These are phyloP conservation scores for Kernera saxatilis DNA, from an alignment of 345 rosid species.

Conservation along the genomic window DNA sequence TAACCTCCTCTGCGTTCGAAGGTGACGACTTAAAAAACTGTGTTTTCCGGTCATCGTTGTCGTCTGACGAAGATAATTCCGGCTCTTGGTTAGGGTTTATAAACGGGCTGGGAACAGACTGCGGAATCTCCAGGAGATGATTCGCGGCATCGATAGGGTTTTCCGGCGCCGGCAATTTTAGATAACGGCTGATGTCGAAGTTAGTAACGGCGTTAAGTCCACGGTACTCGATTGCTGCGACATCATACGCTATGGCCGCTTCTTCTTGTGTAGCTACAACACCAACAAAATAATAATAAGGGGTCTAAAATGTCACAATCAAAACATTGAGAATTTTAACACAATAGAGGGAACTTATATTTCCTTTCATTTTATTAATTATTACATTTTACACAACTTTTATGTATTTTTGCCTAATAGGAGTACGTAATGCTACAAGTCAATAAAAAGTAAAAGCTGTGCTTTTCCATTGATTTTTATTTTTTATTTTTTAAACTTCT, in stretches of 20 bases:
- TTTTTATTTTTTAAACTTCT: neutral
- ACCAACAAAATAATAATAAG: neutral
- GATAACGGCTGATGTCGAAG: conserved; percentile 83
- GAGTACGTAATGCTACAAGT: neutral
- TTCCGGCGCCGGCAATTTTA: conserved; percentile 12
- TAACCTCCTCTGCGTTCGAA: conserved; percentile 65
- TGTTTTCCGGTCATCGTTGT: conserved; percentile 23
- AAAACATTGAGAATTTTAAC: neutral
- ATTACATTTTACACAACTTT: neutral
- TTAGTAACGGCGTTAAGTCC: conserved; percentile 92
- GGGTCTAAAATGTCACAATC: conserved; percentile 8
- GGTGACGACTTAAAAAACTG: conserved; percentile 14
- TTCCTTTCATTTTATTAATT: neutral
- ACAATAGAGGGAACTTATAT: neutral
- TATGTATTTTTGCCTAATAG: neutral
- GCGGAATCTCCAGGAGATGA: neutral
- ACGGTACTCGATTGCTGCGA: conserved; percentile 92
- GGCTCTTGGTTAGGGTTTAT: conserved; percentile 6
- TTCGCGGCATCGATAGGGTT: neutral
- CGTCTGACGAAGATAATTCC: conserved; percentile 20
- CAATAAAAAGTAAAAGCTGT: neutral
- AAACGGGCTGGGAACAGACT: neutral
- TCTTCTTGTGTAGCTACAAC: conserved; percentile 94
- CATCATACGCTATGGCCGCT: conserved; percentile 87
- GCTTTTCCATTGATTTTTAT: neutral